A percentile compares a stretch with the other conserved stretches of the same genome.
Conservation (phyloP, 2,329 filamentous ascomycete species). For the Fusarium sp. region DNA sequence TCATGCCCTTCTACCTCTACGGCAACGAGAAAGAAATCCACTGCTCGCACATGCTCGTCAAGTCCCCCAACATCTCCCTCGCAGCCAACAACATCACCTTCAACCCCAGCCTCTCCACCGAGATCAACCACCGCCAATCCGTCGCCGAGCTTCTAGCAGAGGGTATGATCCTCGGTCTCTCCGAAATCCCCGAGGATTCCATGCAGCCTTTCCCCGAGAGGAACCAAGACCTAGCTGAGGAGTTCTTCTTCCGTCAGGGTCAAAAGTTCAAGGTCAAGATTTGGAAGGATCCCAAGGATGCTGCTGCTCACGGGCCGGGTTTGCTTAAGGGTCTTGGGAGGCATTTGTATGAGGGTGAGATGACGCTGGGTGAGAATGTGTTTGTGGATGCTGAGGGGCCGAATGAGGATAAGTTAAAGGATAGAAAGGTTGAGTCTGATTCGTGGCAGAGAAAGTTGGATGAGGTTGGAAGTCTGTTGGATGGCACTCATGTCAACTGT, state of each 20-base stretch:
- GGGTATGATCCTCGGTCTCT: slow-evolving; percentile 43
- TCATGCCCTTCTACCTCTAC: slow-evolving; percentile 57
- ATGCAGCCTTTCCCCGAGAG: slow-evolving; percentile 50
- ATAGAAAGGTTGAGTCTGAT: slow-evolving; percentile 10
- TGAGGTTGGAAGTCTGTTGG: slow-evolving; percentile 31
- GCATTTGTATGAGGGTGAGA: slow-evolving; percentile 1
- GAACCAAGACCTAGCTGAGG: slow-evolving; percentile 10
- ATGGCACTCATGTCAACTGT: slow-evolving; percentile 18
- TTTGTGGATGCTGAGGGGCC: slow-evolving; percentile 35
- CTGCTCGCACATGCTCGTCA: slow-evolving; percentile 55
- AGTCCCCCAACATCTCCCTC: slow-evolving; percentile 51
- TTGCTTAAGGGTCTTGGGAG: slow-evolving; percentile 2
- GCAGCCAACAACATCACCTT: slow-evolving; percentile 39
- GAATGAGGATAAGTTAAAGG: slow-evolving; percentile 27
- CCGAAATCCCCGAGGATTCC: slow-evolving; percentile 45
- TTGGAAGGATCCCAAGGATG: slow-evolving; percentile 18
- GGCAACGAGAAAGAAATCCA: slow-evolving; percentile 47
- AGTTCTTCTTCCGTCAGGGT: slow-evolving; percentile 18
- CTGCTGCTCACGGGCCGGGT: not conserved
- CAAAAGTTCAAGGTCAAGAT: slow-evolving; percentile 16
- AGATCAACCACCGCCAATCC: slow-evolving; percentile 9
- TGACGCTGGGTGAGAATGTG: slow-evolving; percentile 22
- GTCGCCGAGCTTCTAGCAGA: slow-evolving; percentile 15
- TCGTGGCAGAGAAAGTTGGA: slow-evolving; percentile 37
- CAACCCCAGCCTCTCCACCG: not conserved